Evolutionary conservation across 2,329 filamentous ascomycete species (phyloP).

Genomic region (Cyclaneusma minus): DNA sequence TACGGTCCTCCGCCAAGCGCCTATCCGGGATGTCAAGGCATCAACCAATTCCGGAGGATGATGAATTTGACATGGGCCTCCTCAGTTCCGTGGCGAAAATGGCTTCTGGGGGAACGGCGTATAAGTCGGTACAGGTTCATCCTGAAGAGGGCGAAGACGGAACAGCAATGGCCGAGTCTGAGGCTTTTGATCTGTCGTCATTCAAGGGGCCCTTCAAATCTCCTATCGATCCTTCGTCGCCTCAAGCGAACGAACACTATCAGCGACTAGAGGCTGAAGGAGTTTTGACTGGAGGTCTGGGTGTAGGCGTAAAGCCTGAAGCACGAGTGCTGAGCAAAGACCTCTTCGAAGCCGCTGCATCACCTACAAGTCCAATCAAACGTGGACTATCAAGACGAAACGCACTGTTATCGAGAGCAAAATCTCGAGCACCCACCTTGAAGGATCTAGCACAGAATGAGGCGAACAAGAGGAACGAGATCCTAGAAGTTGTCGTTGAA

Average conservation of each 20-base stretch:
- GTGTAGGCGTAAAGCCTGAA: constrained; percentile 33
- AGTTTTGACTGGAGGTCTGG: constrained; percentile 40
- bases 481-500: constrained; percentile 42
- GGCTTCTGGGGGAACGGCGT: constrained; percentile 7
- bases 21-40: constrained; percentile 7
- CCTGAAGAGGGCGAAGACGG: constrained; percentile 7
- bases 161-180: constrained; percentile 6
- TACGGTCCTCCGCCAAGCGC: constrained; percentile 9
- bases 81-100: constrained; percentile 11
- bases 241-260: constrained; percentile 10
- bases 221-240: constrained; percentile 9
- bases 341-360: constrained; percentile 23
- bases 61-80: constrained; percentile 15
- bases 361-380: constrained; percentile 7
- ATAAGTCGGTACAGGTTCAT: constrained; percentile 9
- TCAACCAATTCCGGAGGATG: constrained; percentile 13
- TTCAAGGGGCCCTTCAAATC: constrained; percentile 11
- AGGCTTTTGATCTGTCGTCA: constrained; percentile 14
- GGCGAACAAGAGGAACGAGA: constrained; percentile 41
- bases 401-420: constrained; percentile 12
- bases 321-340: constrained; percentile 32
- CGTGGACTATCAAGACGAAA: constrained; percentile 10
- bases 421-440: constrained; percentile 24
- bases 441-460: constrained; percentile 37
- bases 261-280: constrained; percentile 31